A percentile compares a stretch with the other conserved stretches of the same genome.
phyloP scores from a whole-genome alignment of 495 filamentous ascomycete species.

The Trichodelitschia bisporula region DNA sequence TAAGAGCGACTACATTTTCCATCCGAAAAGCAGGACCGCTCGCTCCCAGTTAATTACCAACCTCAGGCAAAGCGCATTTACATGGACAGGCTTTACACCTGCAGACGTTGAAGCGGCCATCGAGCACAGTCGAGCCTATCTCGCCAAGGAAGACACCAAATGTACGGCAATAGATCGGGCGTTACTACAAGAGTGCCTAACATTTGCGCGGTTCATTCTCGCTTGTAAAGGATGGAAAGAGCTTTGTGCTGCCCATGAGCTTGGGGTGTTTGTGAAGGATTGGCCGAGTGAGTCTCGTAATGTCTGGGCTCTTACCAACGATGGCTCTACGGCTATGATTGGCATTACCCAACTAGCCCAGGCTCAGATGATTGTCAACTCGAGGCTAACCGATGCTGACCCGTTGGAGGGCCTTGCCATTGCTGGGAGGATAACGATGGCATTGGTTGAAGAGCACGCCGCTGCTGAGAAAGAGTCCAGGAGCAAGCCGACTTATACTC shows the following conservation, averaged over 20 bases:
- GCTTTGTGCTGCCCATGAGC: slow-evolving; percentile 44
- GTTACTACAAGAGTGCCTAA: slow-evolving; percentile 34
- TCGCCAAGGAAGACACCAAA: slow-evolving; percentile 24
- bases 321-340: slow-evolving; percentile 12
- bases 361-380: slow-evolving; percentile 33
- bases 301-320: slow-evolving; percentile 32
- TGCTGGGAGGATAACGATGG: too few relatives aligned
- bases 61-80: slow-evolving; percentile 68
- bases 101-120: slow-evolving; percentile 35
- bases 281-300: slow-evolving; percentile 28
- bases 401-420: slow-evolving; percentile 26
- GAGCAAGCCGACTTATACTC: too few relatives aligned
- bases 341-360: slow-evolving; percentile 30
- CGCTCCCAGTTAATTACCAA: slow-evolving; percentile 48
- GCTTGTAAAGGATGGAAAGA: slow-evolving; percentile 34
- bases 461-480: too few relatives aligned
- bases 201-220: slow-evolving; percentile 31
- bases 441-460: neutral
- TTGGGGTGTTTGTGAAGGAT: slow-evolving; percentile 42
- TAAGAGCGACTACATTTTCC: slow-evolving; percentile 80
- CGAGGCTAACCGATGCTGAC: slow-evolving; percentile 21
- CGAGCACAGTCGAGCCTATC: slow-evolving; percentile 36
- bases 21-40: slow-evolving; percentile 37
- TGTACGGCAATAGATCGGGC: slow-evolving; percentile 33
- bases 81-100: slow-evolving; percentile 53